Evolutionary conservation across 2,329 filamentous ascomycete genomes (phyloP).

Genomic region (Alternaria sp.): DNA sequence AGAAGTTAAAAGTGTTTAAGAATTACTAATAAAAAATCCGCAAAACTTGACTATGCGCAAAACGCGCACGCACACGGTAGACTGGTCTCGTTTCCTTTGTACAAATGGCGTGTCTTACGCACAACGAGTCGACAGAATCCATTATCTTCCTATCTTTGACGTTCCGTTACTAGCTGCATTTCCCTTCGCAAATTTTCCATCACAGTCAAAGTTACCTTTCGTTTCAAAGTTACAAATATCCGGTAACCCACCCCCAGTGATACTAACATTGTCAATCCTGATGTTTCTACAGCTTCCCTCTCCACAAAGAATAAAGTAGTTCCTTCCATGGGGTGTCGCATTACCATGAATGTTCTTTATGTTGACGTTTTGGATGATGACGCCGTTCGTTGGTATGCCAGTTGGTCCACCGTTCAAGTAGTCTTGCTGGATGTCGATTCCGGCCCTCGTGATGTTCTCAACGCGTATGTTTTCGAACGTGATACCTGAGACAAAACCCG

Average conservation of each 20-base stretch:
- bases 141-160: too few relatives aligned
- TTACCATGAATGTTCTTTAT: slow-evolving; percentile 54
- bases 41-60: too few relatives aligned
- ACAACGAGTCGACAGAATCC: too few relatives aligned
- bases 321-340: slow-evolving; percentile 34
- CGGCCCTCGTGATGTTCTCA: slow-evolving; percentile 55
- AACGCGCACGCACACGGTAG: too few relatives aligned
- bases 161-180: too few relatives aligned
- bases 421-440: slow-evolving; percentile 61
- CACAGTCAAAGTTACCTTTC: slow-evolving; percentile 39
- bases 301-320: slow-evolving; percentile 65
- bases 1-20: too few relatives aligned
- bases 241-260: slow-evolving; percentile 50
- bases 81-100: too few relatives aligned
- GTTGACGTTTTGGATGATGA: slow-evolving; percentile 55
- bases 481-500: slow-evolving; percentile 50
- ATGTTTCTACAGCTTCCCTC: slow-evolving; percentile 60
- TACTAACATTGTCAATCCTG: slow-evolving; percentile 58
- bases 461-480: slow-evolving; percentile 39
- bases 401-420: slow-evolving; percentile 57
- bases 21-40: too few relatives aligned
- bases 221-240: slow-evolving; percentile 43
- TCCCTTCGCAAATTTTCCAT: slow-evolving; percentile 22
- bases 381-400: slow-evolving; percentile 56
- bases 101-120: too few relatives aligned